Evolutionary conservation across 257 asterid genomes (phyloP).

Genomic region (Thymus mandschuricus): DNA sequence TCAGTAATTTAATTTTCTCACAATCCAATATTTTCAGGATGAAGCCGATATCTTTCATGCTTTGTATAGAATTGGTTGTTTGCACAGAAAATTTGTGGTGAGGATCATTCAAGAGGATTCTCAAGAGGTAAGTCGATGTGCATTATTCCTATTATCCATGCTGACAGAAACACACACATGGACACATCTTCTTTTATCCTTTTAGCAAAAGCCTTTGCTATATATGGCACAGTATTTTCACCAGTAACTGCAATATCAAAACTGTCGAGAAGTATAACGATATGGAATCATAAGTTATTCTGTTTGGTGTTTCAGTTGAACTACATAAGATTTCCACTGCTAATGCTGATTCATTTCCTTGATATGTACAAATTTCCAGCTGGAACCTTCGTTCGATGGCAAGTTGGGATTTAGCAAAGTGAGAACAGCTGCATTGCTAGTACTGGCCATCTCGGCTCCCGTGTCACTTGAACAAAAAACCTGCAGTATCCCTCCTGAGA

Average conservation of each 20-base stretch:
- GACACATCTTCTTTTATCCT: background rate
- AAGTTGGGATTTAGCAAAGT: slow-evolving; percentile 53
- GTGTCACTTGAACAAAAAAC: slow-evolving; percentile 58
- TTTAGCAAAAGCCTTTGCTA: no score
- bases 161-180: background rate
- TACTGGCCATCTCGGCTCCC: slow-evolving; percentile 83
- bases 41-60: slow-evolving; percentile 69
- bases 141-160: background rate
- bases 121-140: slow-evolving; percentile 58
- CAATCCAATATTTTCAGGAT: slow-evolving; percentile 58
- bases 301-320: slow-evolving; percentile 26
- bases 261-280: no score
- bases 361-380: slow-evolving; percentile 47
- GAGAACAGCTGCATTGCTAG: slow-evolving; percentile 63
- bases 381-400: slow-evolving; percentile 77
- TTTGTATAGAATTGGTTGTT: slow-evolving; percentile 63
- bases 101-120: slow-evolving; percentile 55
- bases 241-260: no score
- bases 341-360: slow-evolving; percentile 30
- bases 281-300: background rate
- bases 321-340: background rate
- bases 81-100: slow-evolving; percentile 64
- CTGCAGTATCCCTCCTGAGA: slow-evolving; percentile 73
- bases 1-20: slow-evolving; percentile 14
- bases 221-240: no score